Conservation (phyloP, 2,329 filamentous ascomycete species). For the Penicillium thymicola region DNA sequence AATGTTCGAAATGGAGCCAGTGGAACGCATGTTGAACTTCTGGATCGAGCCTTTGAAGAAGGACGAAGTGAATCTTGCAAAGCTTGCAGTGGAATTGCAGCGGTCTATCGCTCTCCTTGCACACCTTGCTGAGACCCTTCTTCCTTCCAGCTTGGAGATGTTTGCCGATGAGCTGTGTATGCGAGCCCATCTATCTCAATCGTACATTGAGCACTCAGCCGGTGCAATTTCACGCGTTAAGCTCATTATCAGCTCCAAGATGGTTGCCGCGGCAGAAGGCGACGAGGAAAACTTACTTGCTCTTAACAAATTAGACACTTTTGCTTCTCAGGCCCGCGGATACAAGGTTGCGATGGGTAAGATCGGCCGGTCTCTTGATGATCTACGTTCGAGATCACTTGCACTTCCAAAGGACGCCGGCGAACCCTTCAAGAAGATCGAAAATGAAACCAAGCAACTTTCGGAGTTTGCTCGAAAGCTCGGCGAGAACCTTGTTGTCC, state of each 20-base stretch:
- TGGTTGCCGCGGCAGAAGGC: slow-evolving; percentile 59
- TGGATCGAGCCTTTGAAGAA: slow-evolving; percentile 82
- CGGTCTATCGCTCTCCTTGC: slow-evolving; percentile 80
- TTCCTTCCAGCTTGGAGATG: slow-evolving; percentile 65
- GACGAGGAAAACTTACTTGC: slow-evolving; percentile 69
- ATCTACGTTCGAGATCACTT: slow-evolving; percentile 71
- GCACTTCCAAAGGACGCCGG: slow-evolving; percentile 66
- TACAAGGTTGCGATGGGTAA: slow-evolving; percentile 81
- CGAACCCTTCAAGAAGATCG: slow-evolving; percentile 67
- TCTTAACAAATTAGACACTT: slow-evolving; percentile 64
- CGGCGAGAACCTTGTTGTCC: slow-evolving; percentile 62
- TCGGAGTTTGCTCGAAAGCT: slow-evolving; percentile 64
- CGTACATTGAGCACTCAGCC: slow-evolving; percentile 74
- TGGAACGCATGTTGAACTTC: slow-evolving; percentile 81
- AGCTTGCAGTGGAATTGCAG: slow-evolving; percentile 76
- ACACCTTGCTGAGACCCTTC: slow-evolving; percentile 78
- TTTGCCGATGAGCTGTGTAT: slow-evolving; percentile 79
- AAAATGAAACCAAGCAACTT: slow-evolving; percentile 62
- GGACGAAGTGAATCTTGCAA: slow-evolving; percentile 81
- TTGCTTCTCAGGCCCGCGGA: slow-evolving; percentile 73
- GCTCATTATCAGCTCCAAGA: slow-evolving; percentile 63
- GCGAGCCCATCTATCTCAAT: slow-evolving; percentile 72
- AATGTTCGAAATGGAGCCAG: slow-evolving; percentile 82
- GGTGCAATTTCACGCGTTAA: slow-evolving; percentile 62
- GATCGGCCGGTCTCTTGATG: slow-evolving; percentile 70